phyloP scores from a whole-genome alignment of 23 red algal genomes.

The Gracilaria domingensis region DNA sequence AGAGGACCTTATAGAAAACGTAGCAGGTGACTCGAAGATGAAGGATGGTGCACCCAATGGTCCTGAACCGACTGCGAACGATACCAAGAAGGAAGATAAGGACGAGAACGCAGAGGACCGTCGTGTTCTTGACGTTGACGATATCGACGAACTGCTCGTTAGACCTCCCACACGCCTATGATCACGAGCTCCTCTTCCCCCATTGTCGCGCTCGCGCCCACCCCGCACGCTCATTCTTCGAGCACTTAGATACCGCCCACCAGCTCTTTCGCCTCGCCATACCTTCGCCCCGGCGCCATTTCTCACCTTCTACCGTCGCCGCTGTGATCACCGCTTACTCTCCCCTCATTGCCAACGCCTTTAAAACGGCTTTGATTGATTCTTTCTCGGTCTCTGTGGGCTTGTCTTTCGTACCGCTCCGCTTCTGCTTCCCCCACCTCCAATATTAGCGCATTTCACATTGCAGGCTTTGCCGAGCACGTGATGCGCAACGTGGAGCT shows the following conservation, averaged over 20 bases:
- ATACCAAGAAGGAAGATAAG: constrained; percentile 24
- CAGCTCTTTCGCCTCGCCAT: neutral
- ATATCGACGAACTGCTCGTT: constrained; percentile 90
- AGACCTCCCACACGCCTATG: constrained; percentile 47
- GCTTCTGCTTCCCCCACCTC: neutral
- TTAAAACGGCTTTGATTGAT: neutral
- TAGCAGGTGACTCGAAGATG: constrained; percentile 11
- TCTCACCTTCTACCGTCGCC: neutral
- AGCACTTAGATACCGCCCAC: neutral
- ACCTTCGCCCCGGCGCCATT: neutral
- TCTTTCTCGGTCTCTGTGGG: too few relatives aligned
- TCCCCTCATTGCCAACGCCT: too few relatives aligned
- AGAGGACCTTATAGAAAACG: constrained; percentile 14
- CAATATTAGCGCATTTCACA: neutral
- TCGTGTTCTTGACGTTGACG: constrained; percentile 77
- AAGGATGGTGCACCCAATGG: constrained; percentile 25
- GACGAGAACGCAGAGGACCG: constrained; percentile 72
- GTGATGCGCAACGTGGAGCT: too few relatives aligned
- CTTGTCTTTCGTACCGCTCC: neutral
- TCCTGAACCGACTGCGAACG: constrained; percentile 27
- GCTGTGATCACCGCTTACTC: neutral
- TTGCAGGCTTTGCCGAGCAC: neutral
- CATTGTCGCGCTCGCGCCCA: neutral
- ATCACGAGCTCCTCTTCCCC: neutral
- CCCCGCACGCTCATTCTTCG: neutral